Percentiles rank a stretch among this genome's conserved stretches.
Conservation (phyloP, 1,139 yeast genomes). For the Taphrina populina region DNA sequence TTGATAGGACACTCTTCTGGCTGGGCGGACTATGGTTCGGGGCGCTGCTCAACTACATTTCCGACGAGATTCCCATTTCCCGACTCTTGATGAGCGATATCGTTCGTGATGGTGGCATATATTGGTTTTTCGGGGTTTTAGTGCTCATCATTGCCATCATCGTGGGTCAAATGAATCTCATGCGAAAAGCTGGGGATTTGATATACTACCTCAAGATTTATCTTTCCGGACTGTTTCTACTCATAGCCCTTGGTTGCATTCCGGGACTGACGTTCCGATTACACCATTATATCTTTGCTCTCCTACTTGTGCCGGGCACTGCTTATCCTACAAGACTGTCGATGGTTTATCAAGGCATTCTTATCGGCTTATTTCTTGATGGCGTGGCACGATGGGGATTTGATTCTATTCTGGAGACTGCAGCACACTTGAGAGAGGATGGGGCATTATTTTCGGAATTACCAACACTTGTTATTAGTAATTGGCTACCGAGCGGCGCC, state of each 20-base stretch:
- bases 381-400: slow-evolving; percentile 94
- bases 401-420: slow-evolving; percentile 83
- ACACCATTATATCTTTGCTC: slow-evolving; percentile 85
- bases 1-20: slow-evolving; percentile 65
- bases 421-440: slow-evolving; percentile 62
- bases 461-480: slow-evolving; percentile 36
- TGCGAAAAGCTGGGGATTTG: slow-evolving; percentile 72
- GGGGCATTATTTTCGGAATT: slow-evolving; percentile 51
- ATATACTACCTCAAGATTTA: slow-evolving; percentile 58
- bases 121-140: slow-evolving; percentile 52
- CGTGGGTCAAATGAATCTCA: slow-evolving; percentile 67
- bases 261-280: slow-evolving; percentile 75
- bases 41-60: slow-evolving; percentile 77
- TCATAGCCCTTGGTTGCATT: slow-evolving; percentile 53
- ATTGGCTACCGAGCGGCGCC: slow-evolving; percentile 1
- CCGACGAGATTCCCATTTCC: slow-evolving; percentile 84
- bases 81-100: slow-evolving; percentile 71
- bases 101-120: slow-evolving; percentile 63
- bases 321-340: slow-evolving; percentile 62
- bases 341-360: slow-evolving; percentile 73
- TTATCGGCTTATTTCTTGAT: slow-evolving; percentile 74
- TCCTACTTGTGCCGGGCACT: slow-evolving; percentile 81
- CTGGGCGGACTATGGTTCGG: slow-evolving; percentile 84
- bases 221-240: slow-evolving; percentile 50
- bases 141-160: slow-evolving; percentile 55